phyloP scores from a whole-genome alignment of 2,329 filamentous ascomycete species.

The Fusarium sp. region DNA sequence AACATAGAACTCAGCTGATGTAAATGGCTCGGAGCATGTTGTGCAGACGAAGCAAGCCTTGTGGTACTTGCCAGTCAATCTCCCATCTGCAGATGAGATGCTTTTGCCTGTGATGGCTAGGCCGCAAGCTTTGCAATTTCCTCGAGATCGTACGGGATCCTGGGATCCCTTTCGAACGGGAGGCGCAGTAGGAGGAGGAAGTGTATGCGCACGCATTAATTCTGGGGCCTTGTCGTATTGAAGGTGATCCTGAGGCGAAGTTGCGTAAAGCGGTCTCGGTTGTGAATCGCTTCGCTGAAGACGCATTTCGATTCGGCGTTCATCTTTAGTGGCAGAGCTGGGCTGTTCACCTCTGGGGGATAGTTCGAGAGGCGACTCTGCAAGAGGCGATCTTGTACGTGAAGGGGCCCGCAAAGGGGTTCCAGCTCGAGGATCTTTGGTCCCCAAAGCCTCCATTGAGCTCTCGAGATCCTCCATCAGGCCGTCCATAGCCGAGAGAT shows the following conservation, averaged over 20 bases:
- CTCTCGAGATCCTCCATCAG: constrained; percentile 65
- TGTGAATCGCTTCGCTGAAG: constrained; percentile 19
- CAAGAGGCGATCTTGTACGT: constrained; percentile 37
- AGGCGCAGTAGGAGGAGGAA: constrained; percentile 17
- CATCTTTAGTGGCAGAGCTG: constrained; percentile 37
- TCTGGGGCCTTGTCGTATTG: constrained; percentile 20
- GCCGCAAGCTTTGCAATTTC: constrained; percentile 84
- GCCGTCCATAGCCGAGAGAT: constrained; percentile 57
- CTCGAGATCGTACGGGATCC: constrained; percentile 63
- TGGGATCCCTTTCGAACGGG: constrained; percentile 49
- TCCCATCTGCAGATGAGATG: constrained; percentile 90
- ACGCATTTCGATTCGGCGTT: constrained; percentile 20
- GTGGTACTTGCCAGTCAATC: constrained; percentile 92
- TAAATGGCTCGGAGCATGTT: constrained; percentile 81
- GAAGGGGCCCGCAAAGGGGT: constrained; percentile 41
- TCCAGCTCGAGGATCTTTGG: constrained; percentile 47
- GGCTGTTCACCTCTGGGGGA: constrained; percentile 29
- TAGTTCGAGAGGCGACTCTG: constrained; percentile 42
- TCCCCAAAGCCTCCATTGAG: constrained; percentile 52
- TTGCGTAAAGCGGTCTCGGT: constrained; percentile 24
- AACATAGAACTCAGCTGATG: constrained; percentile 92
- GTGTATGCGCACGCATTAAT: neutral
- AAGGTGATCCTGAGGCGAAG: constrained; percentile 28
- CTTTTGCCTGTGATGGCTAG: constrained; percentile 86
- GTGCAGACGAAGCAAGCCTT: constrained; percentile 93